phyloP scores from a whole-genome alignment of 371 early-diverging fungal species.

The Mortierella sp. region DNA sequence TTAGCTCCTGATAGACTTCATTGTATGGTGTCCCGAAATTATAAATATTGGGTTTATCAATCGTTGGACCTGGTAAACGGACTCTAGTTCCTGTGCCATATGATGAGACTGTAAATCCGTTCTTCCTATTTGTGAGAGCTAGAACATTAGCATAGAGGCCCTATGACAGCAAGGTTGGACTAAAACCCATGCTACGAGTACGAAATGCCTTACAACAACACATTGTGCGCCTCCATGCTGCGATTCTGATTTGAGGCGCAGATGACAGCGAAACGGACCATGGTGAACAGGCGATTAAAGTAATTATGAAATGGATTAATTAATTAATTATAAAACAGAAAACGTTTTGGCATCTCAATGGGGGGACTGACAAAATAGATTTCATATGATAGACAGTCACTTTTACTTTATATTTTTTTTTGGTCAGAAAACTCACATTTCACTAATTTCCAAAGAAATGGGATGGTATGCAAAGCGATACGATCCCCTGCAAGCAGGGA shows the following conservation, averaged over 20 bases:
- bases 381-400: neutral
- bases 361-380: no score
- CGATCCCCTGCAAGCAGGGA: neutral
- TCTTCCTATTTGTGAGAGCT: constrained; percentile 74
- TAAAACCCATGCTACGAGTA: no score
- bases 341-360: no score
- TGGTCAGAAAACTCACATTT: no score
- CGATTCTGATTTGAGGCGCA: constrained; percentile 98
- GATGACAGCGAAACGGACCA: constrained; percentile 91
- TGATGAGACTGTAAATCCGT: constrained; percentile 85
- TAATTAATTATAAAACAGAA: no score
- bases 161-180: no score
- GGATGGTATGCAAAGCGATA: neutral
- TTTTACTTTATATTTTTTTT: neutral
- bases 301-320: neutral
- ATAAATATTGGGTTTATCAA: constrained; percentile 92
- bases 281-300: constrained; percentile 27
- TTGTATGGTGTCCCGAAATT: constrained; percentile 94
- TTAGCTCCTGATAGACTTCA: constrained; percentile 88
- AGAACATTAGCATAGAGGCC: no score
- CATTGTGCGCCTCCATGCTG: constrained; percentile 97
- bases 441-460: no score
- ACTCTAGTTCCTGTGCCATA: constrained; percentile 94
- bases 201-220: constrained; percentile 70
- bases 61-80: constrained; percentile 93